Evolutionary conservation across 1,139 yeast species (phyloP).

Genomic region (Hemisphaericaspora xylofermentans): DNA sequence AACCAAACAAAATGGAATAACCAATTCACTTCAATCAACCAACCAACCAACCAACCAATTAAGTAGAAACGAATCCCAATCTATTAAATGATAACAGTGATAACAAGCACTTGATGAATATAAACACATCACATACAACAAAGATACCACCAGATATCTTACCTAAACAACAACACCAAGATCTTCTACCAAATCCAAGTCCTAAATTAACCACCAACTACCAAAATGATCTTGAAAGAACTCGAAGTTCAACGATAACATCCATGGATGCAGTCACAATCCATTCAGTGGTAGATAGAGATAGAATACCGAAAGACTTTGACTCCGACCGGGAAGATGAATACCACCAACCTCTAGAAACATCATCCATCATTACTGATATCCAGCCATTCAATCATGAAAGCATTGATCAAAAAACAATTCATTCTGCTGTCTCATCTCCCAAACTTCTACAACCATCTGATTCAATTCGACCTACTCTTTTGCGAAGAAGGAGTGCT

Average conservation of each 20-base stretch:
- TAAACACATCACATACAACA: background rate
- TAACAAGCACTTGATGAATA: background rate
- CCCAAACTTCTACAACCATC: background rate
- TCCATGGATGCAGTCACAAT: slow-evolving; percentile 5
- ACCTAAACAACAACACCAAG: background rate
- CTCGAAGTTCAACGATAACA: slow-evolving; percentile 3
- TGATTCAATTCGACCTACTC: slow-evolving; percentile 1
- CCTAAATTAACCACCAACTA: background rate
- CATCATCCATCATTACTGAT: background rate
- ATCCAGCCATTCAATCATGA: background rate
- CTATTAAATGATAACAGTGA: background rate
- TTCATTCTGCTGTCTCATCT: background rate
- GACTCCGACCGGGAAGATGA: background rate
- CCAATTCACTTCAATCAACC: background rate
- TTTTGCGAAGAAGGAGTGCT: slow-evolving; percentile 11
- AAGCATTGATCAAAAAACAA: background rate
- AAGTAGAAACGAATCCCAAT: background rate
- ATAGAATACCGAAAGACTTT: background rate
- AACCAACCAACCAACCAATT: background rate
- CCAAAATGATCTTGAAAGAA: slow-evolving; percentile 1
- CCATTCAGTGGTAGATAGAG: slow-evolving; percentile 5
- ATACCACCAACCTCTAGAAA: background rate
- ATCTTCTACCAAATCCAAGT: background rate
- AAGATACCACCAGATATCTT: background rate
- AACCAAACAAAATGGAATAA: background rate